Conservation (phyloP, 2,329 filamentous ascomycete species). For the Scedosporium boydii region DNA sequence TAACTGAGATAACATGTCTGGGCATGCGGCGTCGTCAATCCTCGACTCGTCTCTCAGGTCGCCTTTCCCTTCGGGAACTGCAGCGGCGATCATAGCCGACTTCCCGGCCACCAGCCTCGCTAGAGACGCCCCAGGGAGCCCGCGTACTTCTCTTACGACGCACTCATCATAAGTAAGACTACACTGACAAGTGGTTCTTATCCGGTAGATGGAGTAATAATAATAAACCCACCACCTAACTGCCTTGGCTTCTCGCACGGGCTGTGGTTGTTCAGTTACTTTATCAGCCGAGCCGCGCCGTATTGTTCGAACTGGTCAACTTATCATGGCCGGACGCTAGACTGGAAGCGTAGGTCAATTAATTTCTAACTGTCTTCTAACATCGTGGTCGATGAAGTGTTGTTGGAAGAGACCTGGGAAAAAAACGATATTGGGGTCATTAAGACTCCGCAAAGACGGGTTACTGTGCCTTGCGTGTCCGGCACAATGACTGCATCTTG, state of each 20-base stretch:
- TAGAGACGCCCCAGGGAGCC: background rate
- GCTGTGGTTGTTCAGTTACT: background rate
- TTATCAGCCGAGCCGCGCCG: slow-evolving; percentile 2
- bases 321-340: background rate
- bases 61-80: background rate
- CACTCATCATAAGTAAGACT: no score
- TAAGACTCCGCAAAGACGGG: background rate
- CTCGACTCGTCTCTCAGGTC: background rate
- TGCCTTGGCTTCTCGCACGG: background rate
- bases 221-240: background rate
- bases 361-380: background rate
- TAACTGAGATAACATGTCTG: no score
- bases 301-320: background rate
- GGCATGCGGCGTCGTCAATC: background rate
- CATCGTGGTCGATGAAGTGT: background rate
- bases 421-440: background rate
- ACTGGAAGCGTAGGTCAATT: background rate
- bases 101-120: background rate
- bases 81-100: background rate
- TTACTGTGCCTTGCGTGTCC: background rate
- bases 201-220: background rate
- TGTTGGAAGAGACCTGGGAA: background rate
- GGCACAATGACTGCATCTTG: background rate
- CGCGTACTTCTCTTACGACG: no score
- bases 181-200: background rate